These are phyloP conservation scores for Curvularia sp. DNA, from an alignment of 2,329 filamentous ascomycete genomes.

Conservation along the genomic window DNA sequence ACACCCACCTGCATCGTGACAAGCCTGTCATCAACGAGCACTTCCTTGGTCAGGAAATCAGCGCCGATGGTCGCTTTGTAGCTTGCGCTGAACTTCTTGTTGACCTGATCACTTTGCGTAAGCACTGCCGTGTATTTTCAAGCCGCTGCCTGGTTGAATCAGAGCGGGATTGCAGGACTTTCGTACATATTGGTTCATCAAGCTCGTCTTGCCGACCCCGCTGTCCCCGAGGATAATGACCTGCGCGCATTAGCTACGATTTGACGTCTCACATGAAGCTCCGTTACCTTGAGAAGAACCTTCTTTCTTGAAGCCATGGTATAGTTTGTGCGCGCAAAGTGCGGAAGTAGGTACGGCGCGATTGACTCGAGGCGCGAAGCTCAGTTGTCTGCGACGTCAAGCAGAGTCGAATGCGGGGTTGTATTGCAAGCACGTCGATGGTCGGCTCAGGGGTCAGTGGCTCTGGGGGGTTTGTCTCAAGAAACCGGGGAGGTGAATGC, in stretches of 20 bases:
- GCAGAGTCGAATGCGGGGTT: slow-evolving; percentile 9
- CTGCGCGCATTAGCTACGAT: slow-evolving; percentile 56
- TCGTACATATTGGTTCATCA: slow-evolving; percentile 99
- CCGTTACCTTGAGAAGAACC: slow-evolving; percentile 81
- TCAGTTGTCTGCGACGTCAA: slow-evolving; percentile 9
- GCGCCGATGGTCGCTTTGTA: slow-evolving; percentile 99
- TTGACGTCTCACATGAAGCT: not conserved
- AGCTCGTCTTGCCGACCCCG: slow-evolving; percentile 97
- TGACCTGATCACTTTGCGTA: slow-evolving; percentile 71
- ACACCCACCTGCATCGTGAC: slow-evolving; percentile 93
- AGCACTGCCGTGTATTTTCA: slow-evolving; percentile 8
- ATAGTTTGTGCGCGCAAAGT: slow-evolving; percentile 15
- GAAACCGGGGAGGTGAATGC: not conserved
- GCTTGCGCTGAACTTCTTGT: slow-evolving; percentile 99
- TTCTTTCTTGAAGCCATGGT: slow-evolving; percentile 67
- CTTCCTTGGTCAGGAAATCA: slow-evolving; percentile 98
- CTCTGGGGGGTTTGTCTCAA: not conserved
- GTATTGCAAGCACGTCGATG: not conserved
- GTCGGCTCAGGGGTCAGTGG: not conserved
- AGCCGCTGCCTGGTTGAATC: not conserved
- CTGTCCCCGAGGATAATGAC: slow-evolving; percentile 99
- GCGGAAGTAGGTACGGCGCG: slow-evolving; percentile 10
- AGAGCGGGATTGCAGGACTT: slow-evolving; percentile 7
- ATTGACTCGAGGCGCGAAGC: slow-evolving; percentile 17
- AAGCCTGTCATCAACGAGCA: slow-evolving; percentile 93